Evolutionary conservation across 257 asterid genomes (phyloP).

Genomic region (Salvia miltiorrhiza): DNA sequence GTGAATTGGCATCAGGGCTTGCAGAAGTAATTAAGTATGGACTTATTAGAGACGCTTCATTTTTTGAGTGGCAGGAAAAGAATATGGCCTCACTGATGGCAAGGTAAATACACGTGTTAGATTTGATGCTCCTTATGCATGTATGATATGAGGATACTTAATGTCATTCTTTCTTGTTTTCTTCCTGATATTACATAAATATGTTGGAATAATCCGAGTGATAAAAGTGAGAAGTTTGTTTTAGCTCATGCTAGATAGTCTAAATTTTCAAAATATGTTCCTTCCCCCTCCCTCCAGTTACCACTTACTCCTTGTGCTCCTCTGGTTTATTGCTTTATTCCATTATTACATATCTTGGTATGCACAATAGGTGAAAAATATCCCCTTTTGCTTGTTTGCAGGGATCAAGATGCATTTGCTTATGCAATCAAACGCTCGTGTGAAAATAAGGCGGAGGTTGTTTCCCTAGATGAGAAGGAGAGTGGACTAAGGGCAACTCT

Average conservation of each 20-base stretch:
- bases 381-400: conserved; percentile 30
- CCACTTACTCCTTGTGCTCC: background rate
- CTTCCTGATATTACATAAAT: background rate
- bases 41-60: conserved; percentile 81
- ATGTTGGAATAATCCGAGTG: background rate
- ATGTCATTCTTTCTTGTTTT: conserved; percentile 7
- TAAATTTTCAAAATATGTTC: background rate
- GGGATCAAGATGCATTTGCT: conserved; percentile 79
- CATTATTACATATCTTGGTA: background rate
- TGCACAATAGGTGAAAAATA: background rate
- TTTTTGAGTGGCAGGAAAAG: conserved; percentile 96
- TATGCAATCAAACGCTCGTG: conserved; percentile 98
- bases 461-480: conserved; percentile 94
- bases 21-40: conserved; percentile 96
- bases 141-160: conserved; percentile 3
- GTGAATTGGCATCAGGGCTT: conserved; percentile 95
- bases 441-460: conserved; percentile 97
- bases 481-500: conserved; percentile 91
- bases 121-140: background rate
- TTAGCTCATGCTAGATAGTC: background rate
- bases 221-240: conserved; percentile 4
- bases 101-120: conserved; percentile 45
- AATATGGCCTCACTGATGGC: conserved; percentile 72
- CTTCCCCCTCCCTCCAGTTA: background rate
- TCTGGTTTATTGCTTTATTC: background rate